Percentiles rank a stretch among this genome's conserved stretches.
These are phyloP conservation scores for Penicillium griseofulvum DNA, from an alignment of 2,329 filamentous ascomycete genomes.

Conservation along the genomic window DNA sequence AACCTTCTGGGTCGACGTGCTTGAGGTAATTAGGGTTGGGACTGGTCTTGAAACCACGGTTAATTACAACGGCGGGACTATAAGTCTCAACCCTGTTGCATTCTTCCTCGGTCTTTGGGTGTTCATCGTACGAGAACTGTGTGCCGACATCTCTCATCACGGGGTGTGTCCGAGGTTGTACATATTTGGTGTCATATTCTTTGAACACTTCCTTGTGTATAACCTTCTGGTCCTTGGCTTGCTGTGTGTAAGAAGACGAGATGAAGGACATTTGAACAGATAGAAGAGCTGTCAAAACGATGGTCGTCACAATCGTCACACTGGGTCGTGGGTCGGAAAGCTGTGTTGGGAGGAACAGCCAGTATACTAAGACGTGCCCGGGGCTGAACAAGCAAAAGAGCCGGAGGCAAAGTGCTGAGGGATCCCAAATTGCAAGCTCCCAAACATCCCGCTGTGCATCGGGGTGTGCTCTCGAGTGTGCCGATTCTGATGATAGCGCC, in stretches of 20 bases:
- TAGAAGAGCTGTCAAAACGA: conserved; percentile 72
- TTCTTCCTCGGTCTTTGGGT: conserved; percentile 43
- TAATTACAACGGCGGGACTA: conserved; percentile 62
- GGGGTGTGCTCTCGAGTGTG: conserved; percentile 81
- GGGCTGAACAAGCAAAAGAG: conserved; percentile 91
- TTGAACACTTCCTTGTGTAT: conserved; percentile 90
- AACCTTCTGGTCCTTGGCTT: conserved; percentile 77
- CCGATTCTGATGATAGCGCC: conserved; percentile 65
- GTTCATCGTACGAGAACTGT: conserved; percentile 59
- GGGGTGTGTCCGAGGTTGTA: conserved; percentile 83
- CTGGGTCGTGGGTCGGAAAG: conserved; percentile 76
- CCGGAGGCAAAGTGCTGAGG: conserved; percentile 75
- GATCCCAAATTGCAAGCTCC: conserved; percentile 93
- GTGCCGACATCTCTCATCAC: conserved; percentile 75
- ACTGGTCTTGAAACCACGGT: conserved; percentile 74
- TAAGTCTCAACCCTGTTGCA: conserved; percentile 60
- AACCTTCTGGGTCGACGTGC: conserved; percentile 67
- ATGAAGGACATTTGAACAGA: conserved; percentile 74
- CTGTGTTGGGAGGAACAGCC: conserved; percentile 77
- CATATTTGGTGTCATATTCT: conserved; percentile 95
- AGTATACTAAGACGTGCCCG: conserved; percentile 86
- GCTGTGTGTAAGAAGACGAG: conserved; percentile 72
- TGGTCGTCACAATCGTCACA: conserved; percentile 76
- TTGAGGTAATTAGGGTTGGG: conserved; percentile 77
- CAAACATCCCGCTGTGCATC: conserved; percentile 77